These are phyloP conservation scores for Cyclotella kingstonii DNA, from an alignment of 108 stramenopile genomes.

Conservation along the genomic window DNA sequence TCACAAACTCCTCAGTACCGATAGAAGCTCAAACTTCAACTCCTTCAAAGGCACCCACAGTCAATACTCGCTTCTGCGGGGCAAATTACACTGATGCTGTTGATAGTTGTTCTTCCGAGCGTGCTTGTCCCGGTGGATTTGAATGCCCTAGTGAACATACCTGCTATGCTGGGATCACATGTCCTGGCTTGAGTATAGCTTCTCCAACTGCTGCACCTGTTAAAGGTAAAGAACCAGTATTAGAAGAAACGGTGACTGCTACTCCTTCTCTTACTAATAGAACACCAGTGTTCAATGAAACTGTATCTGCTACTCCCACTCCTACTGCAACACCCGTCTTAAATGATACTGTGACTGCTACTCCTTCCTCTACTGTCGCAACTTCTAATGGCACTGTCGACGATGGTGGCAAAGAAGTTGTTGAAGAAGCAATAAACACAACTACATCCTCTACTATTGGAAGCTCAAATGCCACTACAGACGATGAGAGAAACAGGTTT, in stretches of 20 bases:
- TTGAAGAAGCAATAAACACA: too few relatives aligned
- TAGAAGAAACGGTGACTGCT: too few relatives aligned
- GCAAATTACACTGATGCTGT: conserved; percentile 10
- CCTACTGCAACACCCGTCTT: too few relatives aligned
- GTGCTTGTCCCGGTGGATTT: conserved; percentile 19
- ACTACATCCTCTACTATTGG: not conserved
- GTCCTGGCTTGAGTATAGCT: not conserved
- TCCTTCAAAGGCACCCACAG: conserved; percentile 6
- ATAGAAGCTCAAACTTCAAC: not conserved
- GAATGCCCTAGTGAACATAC: conserved; percentile 13
- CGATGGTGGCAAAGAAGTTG: too few relatives aligned
- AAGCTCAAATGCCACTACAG: not conserved
- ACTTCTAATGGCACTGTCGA: too few relatives aligned
- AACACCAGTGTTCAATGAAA: too few relatives aligned
- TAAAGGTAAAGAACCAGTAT: not conserved
- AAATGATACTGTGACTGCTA: too few relatives aligned
- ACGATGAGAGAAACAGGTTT: not conserved
- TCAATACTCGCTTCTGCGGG: conserved; percentile 17
- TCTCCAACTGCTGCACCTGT: conserved; percentile 3
- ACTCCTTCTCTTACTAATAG: too few relatives aligned
- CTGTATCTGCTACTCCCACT: too few relatives aligned
- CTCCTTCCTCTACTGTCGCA: too few relatives aligned
- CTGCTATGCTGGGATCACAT: conserved; percentile 19
- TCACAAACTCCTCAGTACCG: not conserved
- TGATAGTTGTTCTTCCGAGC: conserved; percentile 1